Percentiles rank a stretch among this genome's conserved stretches.
phyloP scores from a whole-genome alignment of 2,329 filamentous ascomycete genomes.

The Colletotrichum falcatum region DNA sequence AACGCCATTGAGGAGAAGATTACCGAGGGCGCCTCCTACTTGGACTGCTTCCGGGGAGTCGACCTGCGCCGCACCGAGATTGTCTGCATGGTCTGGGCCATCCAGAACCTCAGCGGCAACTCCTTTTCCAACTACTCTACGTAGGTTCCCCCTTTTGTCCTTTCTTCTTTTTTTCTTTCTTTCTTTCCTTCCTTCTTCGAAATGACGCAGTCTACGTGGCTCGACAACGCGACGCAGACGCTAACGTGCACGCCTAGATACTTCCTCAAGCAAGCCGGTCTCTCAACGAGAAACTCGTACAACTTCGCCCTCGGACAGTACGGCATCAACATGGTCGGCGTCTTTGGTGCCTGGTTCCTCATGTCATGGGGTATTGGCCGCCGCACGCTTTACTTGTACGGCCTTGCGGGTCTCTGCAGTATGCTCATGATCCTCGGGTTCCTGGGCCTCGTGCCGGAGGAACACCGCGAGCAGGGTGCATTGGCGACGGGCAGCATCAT shows the following conservation, averaged over 20 bases:
- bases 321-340: slow-evolving; percentile 81
- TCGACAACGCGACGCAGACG: neutral
- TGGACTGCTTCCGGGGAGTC: slow-evolving; percentile 85
- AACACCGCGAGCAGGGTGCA: slow-evolving; percentile 70
- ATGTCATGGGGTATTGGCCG: slow-evolving; percentile 82
- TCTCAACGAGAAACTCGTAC: slow-evolving; percentile 64
- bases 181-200: too few relatives aligned
- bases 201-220: neutral
- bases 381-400: slow-evolving; percentile 80
- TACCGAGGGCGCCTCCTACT: slow-evolving; percentile 78
- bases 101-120: slow-evolving; percentile 73
- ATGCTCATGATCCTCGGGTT: slow-evolving; percentile 90
- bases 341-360: slow-evolving; percentile 84
- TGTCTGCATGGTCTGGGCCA: slow-evolving; percentile 73
- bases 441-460: slow-evolving; percentile 76
- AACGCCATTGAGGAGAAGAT: slow-evolving; percentile 83
- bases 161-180: neutral
- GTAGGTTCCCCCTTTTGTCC: slow-evolving; percentile 45
- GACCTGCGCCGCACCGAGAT: slow-evolving; percentile 83
- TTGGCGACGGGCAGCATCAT: slow-evolving; percentile 88
- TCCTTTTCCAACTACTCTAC: slow-evolving; percentile 75
- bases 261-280: slow-evolving; percentile 71
- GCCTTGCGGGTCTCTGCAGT: slow-evolving; percentile 76
- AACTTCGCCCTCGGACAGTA: slow-evolving; percentile 74
- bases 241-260: slow-evolving; percentile 52